Evolutionary conservation across 371 early-diverging fungal species (phyloP), one percentile per base, ranked within the genome.

Genomic region (Syncephalastrum sp.): DNA sequence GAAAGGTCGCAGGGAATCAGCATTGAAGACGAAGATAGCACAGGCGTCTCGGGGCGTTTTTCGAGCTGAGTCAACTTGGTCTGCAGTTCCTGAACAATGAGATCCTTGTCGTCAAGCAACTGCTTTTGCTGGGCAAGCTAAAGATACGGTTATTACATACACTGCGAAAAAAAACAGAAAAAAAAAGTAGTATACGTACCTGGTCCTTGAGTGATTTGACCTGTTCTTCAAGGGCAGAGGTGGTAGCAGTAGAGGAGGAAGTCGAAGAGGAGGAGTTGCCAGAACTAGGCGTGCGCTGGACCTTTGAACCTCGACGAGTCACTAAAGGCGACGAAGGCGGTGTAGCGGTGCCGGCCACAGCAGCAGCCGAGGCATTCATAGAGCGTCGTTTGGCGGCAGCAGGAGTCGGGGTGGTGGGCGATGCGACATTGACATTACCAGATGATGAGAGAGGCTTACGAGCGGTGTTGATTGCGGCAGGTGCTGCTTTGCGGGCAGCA

Each of bases 151-250:
- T 47, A 29, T 21, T 41, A 29, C 29, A 19, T 13, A 33, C 38
- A 10, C 38, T 2, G 1, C 27, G 27, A 27, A 27, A 4, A 3
- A 27, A 5, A 27, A 7, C 27, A 21, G 21, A 21, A 7, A 7
- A 6, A 29, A 3, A 0, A 29, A 29, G 29, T 33, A 8, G 2
- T 3, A 5, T 44, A 17, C 27, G 15, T 53, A 67, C 70, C 51
- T 67, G 60, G 23, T 67, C 57, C 38, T 72, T 65, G 21, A 75
- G 59, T n/a, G 65, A 45, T 21, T 62, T 62, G 16, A 70, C 50
- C 48, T 68, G 62, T 17, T 51, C 15, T 56, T 42, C 6, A 62
- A 56, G 27, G 21, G 41, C 16, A 41, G 44, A 43, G 41, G 54
- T 21, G n/a, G 54, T 58, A 1, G 61, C n/a, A 4, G 58, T 56